Evolutionary conservation across 768 basidiomycete genomes (phyloP), one percentile per base, ranked within the genome.

Genomic region (Artomyces pyxidatus): DNA sequence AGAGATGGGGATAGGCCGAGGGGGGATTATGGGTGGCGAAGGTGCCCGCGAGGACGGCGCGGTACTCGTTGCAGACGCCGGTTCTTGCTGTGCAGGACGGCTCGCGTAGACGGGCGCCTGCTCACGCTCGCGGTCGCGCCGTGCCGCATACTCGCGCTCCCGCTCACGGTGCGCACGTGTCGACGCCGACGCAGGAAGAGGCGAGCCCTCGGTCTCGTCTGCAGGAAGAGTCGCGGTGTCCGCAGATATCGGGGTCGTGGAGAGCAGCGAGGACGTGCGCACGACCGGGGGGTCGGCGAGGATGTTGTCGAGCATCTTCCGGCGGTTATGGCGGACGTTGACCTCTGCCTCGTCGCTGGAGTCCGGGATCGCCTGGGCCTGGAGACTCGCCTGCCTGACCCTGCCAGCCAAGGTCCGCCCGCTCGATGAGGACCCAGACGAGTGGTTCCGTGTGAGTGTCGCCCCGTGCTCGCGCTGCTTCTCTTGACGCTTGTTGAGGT

Each of bases 301-400:
- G 25, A 48, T 25, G 17, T 48, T 38, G 6, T 39, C 38, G 38
- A 48, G 47, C 38, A 12, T n/a, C n/a, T 19, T 22, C 22, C 22
- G 37, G n/a, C 47, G 47, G 3, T 44, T 27, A 7, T 26, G 47
- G 22, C 56, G 50, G 3, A 45, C 48, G 3, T 16, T 8, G 42
- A 53, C 11, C 55, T 53, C 22, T 37, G 30, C 56, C 45, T 57
- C 56, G 47, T 57, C 56, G 25, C 53, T 50, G 3, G 54, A 51
- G 26, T 57, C 56, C 10, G 53, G 53, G n/a, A 51, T 45, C 23
- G 50, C 41, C 28, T 45, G 44, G 42, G 50, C 51, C 10, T 53
- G 47, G 8, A 55, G 39, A 12, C 39, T 21, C n/a, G 32, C 16
- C 44, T 50, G 50, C 42, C 52, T 26, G 47, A 54, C 39, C 53